Conservation (phyloP, 805 yeast genomes). For the Hemisphaericaspora nanyangensis region DNA sequence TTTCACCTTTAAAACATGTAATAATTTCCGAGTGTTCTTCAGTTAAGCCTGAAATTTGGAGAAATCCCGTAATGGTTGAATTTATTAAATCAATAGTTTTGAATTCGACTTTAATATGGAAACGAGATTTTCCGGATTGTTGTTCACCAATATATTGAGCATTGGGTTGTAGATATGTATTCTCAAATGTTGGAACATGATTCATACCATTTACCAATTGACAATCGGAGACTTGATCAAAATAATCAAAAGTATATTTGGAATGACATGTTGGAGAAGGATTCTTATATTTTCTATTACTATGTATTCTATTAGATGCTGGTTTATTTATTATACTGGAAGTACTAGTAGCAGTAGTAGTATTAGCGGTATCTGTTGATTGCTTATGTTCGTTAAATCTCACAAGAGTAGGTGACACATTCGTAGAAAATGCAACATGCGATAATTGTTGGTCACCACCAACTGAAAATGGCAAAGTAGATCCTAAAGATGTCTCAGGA, state of each 20-base stretch:
- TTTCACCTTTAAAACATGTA: constrained; percentile 73
- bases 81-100: constrained; percentile 61
- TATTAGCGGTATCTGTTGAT: neutral
- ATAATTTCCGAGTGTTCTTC: constrained; percentile 58
- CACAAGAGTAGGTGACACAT: too few species aligned
- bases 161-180: constrained; percentile 53
- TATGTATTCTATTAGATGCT: neutral
- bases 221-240: neutral
- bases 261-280: neutral
- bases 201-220: neutral
- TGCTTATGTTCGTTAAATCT: too few species aligned
- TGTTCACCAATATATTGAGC: constrained; percentile 65
- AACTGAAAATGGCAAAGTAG: too few species aligned
- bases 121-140: constrained; percentile 60
- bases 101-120: constrained; percentile 66
- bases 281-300: too few species aligned
- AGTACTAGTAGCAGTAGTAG: neutral
- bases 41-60: constrained; percentile 63
- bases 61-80: constrained; percentile 53
- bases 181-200: constrained; percentile 30
- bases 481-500: too few species aligned
- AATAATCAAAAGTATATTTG: constrained; percentile 6
- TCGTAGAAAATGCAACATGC: too few species aligned
- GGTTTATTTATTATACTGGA: neutral
- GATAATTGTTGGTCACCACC: too few species aligned